Evolutionary conservation across 176 grass and related monocot genomes (phyloP), one percentile per base, ranked within the genome.

Genomic region (Eleusine coracana): DNA sequence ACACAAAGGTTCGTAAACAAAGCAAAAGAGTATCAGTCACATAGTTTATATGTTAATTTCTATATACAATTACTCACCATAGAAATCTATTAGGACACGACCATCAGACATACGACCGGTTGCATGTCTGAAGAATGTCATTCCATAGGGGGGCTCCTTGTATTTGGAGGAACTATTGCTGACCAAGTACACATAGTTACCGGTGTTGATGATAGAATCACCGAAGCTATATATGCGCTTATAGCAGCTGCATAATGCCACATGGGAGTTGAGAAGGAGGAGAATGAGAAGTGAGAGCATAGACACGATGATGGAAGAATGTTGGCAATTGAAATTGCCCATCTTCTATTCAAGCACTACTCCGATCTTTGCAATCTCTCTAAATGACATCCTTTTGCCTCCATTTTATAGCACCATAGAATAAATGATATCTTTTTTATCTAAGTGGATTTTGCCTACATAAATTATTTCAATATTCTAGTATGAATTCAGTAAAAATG

Each of bases 201-300:
- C 91, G 1, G 56, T 93, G 71, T 97, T 91, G 28, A 85, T 86
- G 37, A 91, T 74, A 16, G 91, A 91, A 78, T 97, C 94, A 0
- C 94, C 94, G 21, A 97, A 91, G 59, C 61, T 81, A 28, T 91
- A 91, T 20, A 97, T 93, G 58, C 87, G 68, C n/a, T 86, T 82
- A 66, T 91, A 97, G 81, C 88, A 93, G 55, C 74, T 0, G 29
- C 58, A 80, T 10, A 45, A 27, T 7, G 14, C 40, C 1, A 40
- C 41, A 28, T 17, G 45, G 8, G 74, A 12, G 34, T 56, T 81
- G 28, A 82, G 76, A 52, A 87, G 68, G 3, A 84, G 60, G 25
- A 46, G 25, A 8, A n/a, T 1, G 17, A 69, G 18, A 52, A 52
- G 15, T 52, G 50, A 18, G 50, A 52, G 50, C 50, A 5, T 52